Evolutionary conservation across 2,329 filamentous ascomycete genomes (phyloP), one percentile per base, ranked within the genome.

Genomic region (Penicillium oxalicum): DNA sequence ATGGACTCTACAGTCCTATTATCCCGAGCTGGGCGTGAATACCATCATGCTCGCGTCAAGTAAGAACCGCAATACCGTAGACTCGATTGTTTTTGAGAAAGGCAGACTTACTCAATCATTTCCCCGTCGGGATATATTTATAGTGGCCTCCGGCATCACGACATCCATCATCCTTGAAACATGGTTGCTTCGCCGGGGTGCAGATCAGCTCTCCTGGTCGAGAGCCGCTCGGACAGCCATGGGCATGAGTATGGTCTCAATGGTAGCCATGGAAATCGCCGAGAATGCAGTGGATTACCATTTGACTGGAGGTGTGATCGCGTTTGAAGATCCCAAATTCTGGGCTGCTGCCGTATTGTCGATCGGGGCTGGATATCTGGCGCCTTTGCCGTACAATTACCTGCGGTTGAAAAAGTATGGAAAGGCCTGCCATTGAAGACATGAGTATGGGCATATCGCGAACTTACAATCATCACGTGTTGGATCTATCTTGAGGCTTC

Each of bases 221-320:
- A 57, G 56, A 0, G 78, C 79, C 0, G 70, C 67, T 2, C 74
- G 68, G 39, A 81, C 78, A 0, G 79, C 79, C 0, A 72, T 74
- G 24, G 79, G 79, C 0, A 82, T 81, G 79, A 81, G 78, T 49
- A 62, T 80, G 41, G 74, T 81, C 8, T 81, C 78, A 0, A 81
- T 81, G 79, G 8, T 80, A 2, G 76, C 78, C 0, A 82, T 82
- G 78, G 78, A 81, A 57, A 52, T 69, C 3, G 77, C 74, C 0
- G 74, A 81, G 55, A 81, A 81, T 52, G 51, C 66, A 0, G 77
- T 81, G 3, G 79, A 82, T 51, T 81, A 76, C 49, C 72, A 77
- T 48, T 63, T 81, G 0, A 81, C 78, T 0, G 76, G 77, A 0
- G 79, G 78, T 0, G 57, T 70, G 1, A 73, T 81, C 1, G 63